Percentiles rank a stretch among this genome's conserved stretches.
phyloP scores from a whole-genome alignment of 176 grass and related monocot genomes.

The Cymbopogon citratus region DNA sequence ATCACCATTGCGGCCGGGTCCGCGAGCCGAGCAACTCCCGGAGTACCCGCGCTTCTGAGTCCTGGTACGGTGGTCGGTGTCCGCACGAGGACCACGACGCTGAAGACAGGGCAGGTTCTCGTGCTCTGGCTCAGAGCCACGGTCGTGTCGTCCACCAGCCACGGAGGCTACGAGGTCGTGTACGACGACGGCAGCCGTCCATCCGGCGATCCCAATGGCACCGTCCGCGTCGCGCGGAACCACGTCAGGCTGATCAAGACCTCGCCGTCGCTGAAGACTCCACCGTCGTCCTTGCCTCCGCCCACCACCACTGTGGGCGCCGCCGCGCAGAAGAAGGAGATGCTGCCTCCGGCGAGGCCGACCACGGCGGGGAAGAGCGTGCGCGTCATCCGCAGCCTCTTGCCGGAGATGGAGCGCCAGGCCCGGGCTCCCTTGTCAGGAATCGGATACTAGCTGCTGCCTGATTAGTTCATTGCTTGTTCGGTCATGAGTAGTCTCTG shows the following conservation, averaged over 20 bases:
- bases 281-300: neutral
- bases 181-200: neutral
- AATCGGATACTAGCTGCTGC: neutral
- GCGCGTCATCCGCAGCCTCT: neutral
- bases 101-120: neutral
- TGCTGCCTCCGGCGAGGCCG: neutral
- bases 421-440: neutral
- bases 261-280: neutral
- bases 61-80: neutral
- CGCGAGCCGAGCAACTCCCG: neutral
- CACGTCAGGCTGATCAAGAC: neutral
- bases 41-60: neutral
- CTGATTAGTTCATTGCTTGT: neutral
- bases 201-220: neutral
- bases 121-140: conserved; percentile 6
- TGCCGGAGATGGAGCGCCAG: neutral
- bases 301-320: neutral
- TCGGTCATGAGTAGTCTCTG: neutral
- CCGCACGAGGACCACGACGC: neutral
- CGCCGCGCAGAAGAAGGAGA: neutral
- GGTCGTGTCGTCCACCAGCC: neutral
- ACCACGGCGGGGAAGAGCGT: neutral
- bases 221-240: neutral
- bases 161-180: neutral
- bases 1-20: neutral